Conservation (phyloP, 2,329 filamentous ascomycete species). For the Chalara sp. region DNA sequence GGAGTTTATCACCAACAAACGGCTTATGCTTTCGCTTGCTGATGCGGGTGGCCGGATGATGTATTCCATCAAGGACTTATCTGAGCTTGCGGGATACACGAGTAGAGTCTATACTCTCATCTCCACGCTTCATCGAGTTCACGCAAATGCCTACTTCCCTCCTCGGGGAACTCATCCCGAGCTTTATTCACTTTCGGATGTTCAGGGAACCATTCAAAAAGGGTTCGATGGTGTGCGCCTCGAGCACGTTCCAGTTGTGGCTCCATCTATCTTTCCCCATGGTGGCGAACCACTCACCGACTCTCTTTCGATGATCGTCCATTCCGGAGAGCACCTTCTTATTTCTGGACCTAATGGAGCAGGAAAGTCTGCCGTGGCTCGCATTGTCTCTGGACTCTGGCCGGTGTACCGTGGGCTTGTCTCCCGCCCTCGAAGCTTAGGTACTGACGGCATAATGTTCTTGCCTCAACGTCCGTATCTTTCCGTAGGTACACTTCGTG, state of each 20-base stretch:
- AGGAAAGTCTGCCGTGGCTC: slow-evolving; percentile 82
- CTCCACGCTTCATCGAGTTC: slow-evolving; percentile 86
- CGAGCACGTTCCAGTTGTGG: slow-evolving; percentile 88
- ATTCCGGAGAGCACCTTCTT: slow-evolving; percentile 85
- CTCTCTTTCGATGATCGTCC: slow-evolving; percentile 81
- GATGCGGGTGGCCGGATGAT: slow-evolving; percentile 98
- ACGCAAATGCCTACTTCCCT: slow-evolving; percentile 80
- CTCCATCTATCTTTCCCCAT: slow-evolving; percentile 78
- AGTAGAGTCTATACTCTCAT: slow-evolving; percentile 94
- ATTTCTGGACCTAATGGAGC: slow-evolving; percentile 94
- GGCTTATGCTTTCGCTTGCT: slow-evolving; percentile 92
- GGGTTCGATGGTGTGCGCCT: slow-evolving; percentile 92
- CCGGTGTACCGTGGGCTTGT: slow-evolving; percentile 91
- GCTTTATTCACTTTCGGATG: slow-evolving; percentile 81
- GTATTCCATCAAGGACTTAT: slow-evolving; percentile 98
- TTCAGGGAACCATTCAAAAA: slow-evolving; percentile 88
- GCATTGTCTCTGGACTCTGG: slow-evolving; percentile 89
- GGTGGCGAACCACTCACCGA: slow-evolving; percentile 90
- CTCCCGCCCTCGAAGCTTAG: slow-evolving; percentile 72
- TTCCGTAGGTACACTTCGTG: slow-evolving; percentile 83
- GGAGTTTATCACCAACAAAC: slow-evolving; percentile 98
- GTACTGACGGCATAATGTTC: slow-evolving; percentile 96
- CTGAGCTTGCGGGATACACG: slow-evolving; percentile 91
- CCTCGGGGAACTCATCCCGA: slow-evolving; percentile 63
- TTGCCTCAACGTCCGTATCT: slow-evolving; percentile 90